A percentile compares a stretch with the other conserved stretches of the same genome.
phyloP scores from a whole-genome alignment of 139 green algal species.

The Pseudopediastrum boryanum region DNA sequence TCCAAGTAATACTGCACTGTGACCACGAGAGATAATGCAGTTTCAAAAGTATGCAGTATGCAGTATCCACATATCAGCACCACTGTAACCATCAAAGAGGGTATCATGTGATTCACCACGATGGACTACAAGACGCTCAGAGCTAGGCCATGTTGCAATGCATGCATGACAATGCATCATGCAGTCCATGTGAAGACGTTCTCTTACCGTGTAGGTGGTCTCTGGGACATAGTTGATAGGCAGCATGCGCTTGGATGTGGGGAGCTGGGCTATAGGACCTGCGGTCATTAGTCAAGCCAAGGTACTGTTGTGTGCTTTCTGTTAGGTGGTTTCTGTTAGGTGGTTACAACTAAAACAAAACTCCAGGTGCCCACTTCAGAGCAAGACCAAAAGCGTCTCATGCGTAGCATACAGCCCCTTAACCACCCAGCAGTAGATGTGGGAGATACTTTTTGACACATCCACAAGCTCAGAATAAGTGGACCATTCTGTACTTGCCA shows the following conservation, averaged over 20 bases:
- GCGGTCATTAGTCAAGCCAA: too few species aligned
- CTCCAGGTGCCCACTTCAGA: too few species aligned
- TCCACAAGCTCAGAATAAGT: too few species aligned
- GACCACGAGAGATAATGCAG: not conserved
- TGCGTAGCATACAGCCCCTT: too few species aligned
- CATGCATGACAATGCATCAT: not conserved
- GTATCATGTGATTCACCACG: not conserved
- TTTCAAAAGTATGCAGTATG: not conserved
- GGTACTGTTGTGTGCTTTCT: too few species aligned
- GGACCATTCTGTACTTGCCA: too few species aligned
- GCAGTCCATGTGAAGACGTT: not conserved
- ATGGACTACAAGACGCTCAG: not conserved
- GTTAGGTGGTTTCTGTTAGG: too few species aligned
- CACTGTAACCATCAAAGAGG: not conserved
- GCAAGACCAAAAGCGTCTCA: too few species aligned
- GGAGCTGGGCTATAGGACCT: too few species aligned
- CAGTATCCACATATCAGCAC: not conserved
- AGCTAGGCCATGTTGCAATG: not conserved
- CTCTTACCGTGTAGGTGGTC: slow-evolving; percentile 11
- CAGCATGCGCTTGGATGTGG: not conserved
- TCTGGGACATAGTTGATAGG: slow-evolving; percentile 29
- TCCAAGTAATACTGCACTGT: not conserved
- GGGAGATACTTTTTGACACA: too few species aligned
- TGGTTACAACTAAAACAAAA: too few species aligned
- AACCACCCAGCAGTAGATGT: too few species aligned